phyloP scores from a whole-genome alignment of 129 eudicot genomes.

The Tagetes patula region DNA sequence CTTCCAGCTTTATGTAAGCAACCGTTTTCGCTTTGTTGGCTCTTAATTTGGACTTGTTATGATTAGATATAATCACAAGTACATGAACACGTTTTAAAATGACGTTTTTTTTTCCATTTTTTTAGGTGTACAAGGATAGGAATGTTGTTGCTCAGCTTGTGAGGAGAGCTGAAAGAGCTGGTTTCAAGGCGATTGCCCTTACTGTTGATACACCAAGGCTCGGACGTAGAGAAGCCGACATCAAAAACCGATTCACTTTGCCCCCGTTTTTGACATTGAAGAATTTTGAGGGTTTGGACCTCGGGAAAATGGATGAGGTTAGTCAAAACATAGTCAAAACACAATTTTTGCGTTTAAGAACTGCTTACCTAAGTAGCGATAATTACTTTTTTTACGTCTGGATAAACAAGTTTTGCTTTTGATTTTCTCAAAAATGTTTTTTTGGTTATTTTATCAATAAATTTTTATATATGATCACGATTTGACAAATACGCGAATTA shows the following conservation, averaged over 20 bases:
- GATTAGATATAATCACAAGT: background rate
- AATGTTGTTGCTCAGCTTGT: conserved; percentile 86
- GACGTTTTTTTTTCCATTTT: background rate
- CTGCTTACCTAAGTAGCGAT: no score
- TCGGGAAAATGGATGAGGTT: conserved; percentile 91
- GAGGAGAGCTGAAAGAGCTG: conserved; percentile 88
- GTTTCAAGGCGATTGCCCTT: conserved; percentile 93
- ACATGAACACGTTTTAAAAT: background rate
- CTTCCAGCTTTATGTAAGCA: conserved; percentile 93
- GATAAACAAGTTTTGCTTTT: no score
- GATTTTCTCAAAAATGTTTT: no score
- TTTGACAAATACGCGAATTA: background rate
- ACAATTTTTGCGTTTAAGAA: no score
- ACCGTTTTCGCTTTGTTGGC: background rate
- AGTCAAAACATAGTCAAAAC: conserved; percentile 25
- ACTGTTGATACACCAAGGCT: conserved; percentile 96
- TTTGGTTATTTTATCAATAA: no score
- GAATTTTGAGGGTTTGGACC: conserved; percentile 91
- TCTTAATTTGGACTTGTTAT: background rate
- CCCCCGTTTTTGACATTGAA: conserved; percentile 83
- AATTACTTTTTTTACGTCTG: no score
- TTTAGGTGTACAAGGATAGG: conserved; percentile 89
- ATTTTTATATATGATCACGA: no score
- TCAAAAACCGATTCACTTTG: conserved; percentile 85
- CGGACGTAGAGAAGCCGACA: conserved; percentile 95